Percentiles rank a stretch among this genome's conserved stretches.
Conservation (phyloP, 345 rosid species). For the Arabis alpina region DNA sequence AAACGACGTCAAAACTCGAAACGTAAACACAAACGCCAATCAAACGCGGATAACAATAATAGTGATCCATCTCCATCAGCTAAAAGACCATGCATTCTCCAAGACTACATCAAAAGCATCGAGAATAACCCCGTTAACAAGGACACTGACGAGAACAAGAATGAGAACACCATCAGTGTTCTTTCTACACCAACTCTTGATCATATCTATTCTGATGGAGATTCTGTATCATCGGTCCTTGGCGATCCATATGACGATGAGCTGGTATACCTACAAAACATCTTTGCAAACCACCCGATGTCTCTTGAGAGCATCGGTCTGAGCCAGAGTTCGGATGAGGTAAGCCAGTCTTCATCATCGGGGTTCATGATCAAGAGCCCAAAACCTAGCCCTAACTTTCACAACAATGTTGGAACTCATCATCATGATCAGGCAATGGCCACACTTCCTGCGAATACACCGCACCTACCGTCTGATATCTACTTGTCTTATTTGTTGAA, state of each 20-base stretch:
- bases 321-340: constrained; percentile 16
- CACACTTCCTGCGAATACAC: constrained; percentile 20
- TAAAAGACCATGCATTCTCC: constrained; percentile 66
- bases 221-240: constrained; percentile 43
- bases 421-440: constrained; percentile 25
- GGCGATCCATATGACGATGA: constrained; percentile 73
- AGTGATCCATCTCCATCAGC: constrained; percentile 34
- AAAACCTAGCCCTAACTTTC: constrained; percentile 35
- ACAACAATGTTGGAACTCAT: constrained; percentile 18
- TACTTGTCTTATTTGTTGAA: constrained; percentile 64
- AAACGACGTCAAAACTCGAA: constrained; percentile 79
- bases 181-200: constrained; percentile 31
- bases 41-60: constrained; percentile 28
- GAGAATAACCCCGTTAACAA: constrained; percentile 35
- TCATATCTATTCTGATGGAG: constrained; percentile 39
- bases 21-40: constrained; percentile 57
- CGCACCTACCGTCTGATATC: constrained; percentile 60
- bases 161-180: constrained; percentile 26
- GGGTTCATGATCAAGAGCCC: constrained; percentile 36
- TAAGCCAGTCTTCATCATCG: constrained; percentile 31
- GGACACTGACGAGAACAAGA: constrained; percentile 21
- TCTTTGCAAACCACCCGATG: constrained; percentile 49
- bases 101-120: constrained; percentile 76
- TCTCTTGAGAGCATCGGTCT: constrained; percentile 39
- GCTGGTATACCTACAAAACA: constrained; percentile 63